Base-by-base conservation (phyloP, 371 early-diverging fungal species). In the Mucor piriformis region DNA sequence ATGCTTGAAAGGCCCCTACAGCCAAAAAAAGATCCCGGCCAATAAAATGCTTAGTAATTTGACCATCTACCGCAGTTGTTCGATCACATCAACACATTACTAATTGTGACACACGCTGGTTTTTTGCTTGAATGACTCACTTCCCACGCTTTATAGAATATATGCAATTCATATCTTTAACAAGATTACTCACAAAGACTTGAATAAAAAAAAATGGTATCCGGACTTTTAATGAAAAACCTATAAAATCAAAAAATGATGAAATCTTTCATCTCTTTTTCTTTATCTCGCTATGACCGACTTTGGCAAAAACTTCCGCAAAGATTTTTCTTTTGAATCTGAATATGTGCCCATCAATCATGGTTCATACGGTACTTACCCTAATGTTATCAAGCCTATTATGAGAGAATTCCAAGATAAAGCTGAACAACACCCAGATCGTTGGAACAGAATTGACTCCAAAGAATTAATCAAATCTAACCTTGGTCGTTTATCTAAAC, bases 241-340 rank as follows among this genome's bases (percentile, higher is more conserved):
- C 38, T 24, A 23, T 16, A 16, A 12, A 23, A 20, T 13, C 8
- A 13, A 50, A 29, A 29, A 8, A 29, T 29, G 29, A 2, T 27
- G 16, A n/a, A 29, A 16, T 25, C 47, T 8, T 46, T 24, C 16
- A 23, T 20, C 15, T 29, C 38, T 35, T 37, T 20, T 13, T 47
- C 15, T 50, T 40, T 29, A 2, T 21, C 6, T 33, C 16, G 43
- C 24, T 35, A 50, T 44, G 2, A 29, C 21, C 11, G 29, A 25
- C 11, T 78, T 81, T 65, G 81, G 81, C 8, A 76, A 78, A 66
- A 58, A 57, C 12, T 69, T 70, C 18, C 70, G 77, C 37, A 61
- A 64, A n/a, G 74, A 81, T 32, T 81, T 81, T 43, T 59, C 67
- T 16, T 63, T 81, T 32, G 77, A 74, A 1, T 63, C 72, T 16